Evolutionary conservation across 495 filamentous ascomycete genomes (phyloP).

Genomic region (Podospora anserina): DNA sequence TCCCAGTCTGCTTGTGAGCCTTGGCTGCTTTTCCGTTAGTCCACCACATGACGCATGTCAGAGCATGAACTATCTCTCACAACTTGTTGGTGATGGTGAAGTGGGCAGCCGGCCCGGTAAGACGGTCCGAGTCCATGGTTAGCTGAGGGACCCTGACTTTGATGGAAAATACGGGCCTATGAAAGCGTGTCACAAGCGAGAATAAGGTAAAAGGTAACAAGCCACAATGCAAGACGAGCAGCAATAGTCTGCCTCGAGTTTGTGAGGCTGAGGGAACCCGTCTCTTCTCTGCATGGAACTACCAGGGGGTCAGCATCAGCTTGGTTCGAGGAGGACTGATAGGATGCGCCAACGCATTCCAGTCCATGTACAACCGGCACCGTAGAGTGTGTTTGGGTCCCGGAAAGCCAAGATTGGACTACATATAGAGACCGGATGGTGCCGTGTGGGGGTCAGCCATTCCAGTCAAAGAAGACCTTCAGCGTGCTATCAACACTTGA

Average conservation of each 20-base stretch:
- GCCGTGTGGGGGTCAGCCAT: neutral
- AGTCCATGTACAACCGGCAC: neutral
- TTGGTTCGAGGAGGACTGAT: neutral
- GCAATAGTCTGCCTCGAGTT: neutral
- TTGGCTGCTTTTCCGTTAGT: neutral
- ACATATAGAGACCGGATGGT: neutral
- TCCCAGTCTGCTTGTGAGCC: neutral
- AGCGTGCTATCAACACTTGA: too few species aligned
- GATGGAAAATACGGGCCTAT: neutral
- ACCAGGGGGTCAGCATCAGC: neutral
- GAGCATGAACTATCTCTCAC: neutral
- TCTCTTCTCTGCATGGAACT: slow-evolving; percentile 8
- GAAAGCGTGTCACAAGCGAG: neutral
- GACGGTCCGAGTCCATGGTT: neutral
- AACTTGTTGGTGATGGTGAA: neutral
- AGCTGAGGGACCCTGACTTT: neutral
- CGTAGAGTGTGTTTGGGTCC: neutral
- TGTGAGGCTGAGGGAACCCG: slow-evolving; percentile 7
- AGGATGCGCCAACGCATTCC: neutral
- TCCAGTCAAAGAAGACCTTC: too few species aligned
- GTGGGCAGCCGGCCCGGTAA: neutral
- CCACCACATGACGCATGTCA: slow-evolving; percentile 1
- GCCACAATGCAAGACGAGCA: slow-evolving; percentile 3
- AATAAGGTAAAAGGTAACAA: neutral
- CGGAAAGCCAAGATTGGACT: neutral